phyloP scores from a whole-genome alignment of 2,329 filamentous ascomycete genomes.

The Harringtonia lauricola region DNA sequence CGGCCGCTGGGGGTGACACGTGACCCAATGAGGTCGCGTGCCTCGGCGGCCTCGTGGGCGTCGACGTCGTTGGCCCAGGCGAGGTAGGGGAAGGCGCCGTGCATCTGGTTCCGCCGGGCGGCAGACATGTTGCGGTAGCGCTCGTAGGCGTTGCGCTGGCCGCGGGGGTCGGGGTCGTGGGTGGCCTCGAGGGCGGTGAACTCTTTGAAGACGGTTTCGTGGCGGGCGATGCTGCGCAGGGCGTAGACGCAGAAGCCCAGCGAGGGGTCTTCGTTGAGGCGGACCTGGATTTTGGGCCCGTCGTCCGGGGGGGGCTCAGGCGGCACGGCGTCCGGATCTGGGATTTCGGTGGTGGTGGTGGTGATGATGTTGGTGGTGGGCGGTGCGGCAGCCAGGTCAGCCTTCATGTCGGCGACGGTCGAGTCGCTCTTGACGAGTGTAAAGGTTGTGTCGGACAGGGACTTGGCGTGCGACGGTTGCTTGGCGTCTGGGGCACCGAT shows the following conservation, averaged over 20 bases:
- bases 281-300: constrained; percentile 8
- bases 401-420: too few relatives aligned
- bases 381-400: too few relatives aligned
- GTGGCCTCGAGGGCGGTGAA: constrained; percentile 13
- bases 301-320: neutral
- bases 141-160: constrained; percentile 9
- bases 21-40: constrained; percentile 7
- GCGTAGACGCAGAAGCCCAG: constrained; percentile 21
- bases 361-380: neutral
- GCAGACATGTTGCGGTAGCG: constrained; percentile 3
- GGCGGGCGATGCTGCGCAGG: constrained; percentile 11
- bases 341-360: neutral
- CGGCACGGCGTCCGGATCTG: neutral
- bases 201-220: constrained; percentile 18
- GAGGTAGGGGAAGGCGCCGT: constrained; percentile 12
- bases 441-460: too few relatives aligned
- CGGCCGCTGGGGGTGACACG: neutral
- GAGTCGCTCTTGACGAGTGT: too few relatives aligned
- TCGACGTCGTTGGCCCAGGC: constrained; percentile 12
- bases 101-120: constrained; percentile 5
- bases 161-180: constrained; percentile 9
- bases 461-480: too few relatives aligned
- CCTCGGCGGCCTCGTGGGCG: constrained; percentile 6
- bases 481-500: too few relatives aligned
- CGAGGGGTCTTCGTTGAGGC: constrained; percentile 8